Evolutionary conservation across 2,329 filamentous ascomycete genomes (phyloP).

Genomic region (Diplodia scrobiculata): DNA sequence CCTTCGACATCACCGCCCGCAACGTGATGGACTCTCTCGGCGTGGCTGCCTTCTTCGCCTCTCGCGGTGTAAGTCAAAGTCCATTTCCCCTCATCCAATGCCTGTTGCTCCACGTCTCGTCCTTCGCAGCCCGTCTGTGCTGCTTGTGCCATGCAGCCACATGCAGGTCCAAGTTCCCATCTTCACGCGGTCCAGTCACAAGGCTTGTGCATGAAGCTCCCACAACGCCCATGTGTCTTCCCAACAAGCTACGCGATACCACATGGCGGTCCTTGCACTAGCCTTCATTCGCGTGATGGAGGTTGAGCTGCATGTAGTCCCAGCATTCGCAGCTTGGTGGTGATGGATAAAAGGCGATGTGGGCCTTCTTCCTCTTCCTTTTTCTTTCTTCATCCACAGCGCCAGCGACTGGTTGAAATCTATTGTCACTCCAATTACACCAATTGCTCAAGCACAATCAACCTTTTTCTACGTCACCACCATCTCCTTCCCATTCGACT

Average conservation of each 20-base stretch:
- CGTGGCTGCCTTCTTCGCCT: constrained; percentile 40
- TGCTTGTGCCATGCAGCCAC: not conserved
- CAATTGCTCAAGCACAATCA: not conserved
- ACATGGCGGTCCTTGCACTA: not conserved
- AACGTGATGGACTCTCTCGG: constrained; percentile 44
- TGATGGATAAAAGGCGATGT: not conserved
- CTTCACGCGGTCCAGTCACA: not conserved
- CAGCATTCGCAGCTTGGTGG: not conserved
- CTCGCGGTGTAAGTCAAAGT: constrained; percentile 41
- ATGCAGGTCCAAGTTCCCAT: constrained; percentile 8
- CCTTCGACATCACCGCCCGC: constrained; percentile 36
- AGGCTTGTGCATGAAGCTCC: not conserved
- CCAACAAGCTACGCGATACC: not conserved
- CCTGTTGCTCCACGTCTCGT: not conserved
- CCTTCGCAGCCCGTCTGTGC: not conserved
- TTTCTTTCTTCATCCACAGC: not conserved
- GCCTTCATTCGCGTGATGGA: not conserved
- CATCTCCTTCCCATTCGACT: not conserved
- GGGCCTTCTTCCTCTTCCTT: not conserved
- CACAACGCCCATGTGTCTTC: not conserved
- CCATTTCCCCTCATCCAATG: not conserved
- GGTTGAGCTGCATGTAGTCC: not conserved
- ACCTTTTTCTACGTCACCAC: not conserved
- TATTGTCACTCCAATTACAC: not conserved
- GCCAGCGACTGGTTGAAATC: not conserved